Base-by-base conservation (phyloP, 495 filamentous ascomycete species). In the Penicillium waksmanii region DNA sequence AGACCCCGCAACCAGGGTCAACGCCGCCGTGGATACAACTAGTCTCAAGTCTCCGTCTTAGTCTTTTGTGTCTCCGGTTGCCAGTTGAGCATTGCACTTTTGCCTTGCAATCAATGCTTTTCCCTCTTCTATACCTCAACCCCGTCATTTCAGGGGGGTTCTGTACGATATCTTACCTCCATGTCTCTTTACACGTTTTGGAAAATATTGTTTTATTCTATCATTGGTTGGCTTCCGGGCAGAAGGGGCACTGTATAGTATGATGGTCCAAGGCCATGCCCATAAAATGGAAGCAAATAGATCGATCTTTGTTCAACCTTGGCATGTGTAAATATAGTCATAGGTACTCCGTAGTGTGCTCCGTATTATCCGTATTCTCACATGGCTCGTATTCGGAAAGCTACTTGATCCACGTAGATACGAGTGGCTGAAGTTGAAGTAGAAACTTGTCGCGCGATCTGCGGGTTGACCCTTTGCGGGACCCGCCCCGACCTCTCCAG, bases 1-100 rank as follows among this genome's bases (percentile, higher is more conserved):
- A 84, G 91, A 57, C 80, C 82, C 53, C 85, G 91, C 61, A 93
- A 92, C 77, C 88, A 91, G 73, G 90, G 89, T 70, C 89, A 89
- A 78, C 77, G 78, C 57, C 77, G 78, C 62, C 77, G 78, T 69
- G 77, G 77, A 53, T 77, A 79, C 65, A 76, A 74, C 59, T 81
- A 76, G 61, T 61, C 43, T 50, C 34, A 49, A 49, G 47, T 46
- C 47, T 48, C 17, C 12, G 36, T 27, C 61, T 51, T 49, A 49
- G 23, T 57, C 63, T 51, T 36, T 56, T 21, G 64, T 52, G 47
- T 57, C 53, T 40, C 11, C 15, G 15, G 27, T 31, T 31, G 27
- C 6, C 27, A 31, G 27, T 31, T 38, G 36, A 38, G 36, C 6
- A 13, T 38, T 51, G 25, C 27, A 50, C 44, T 53, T 40, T 38